These are phyloP conservation scores for Lactarius trivialis DNA, from an alignment of 768 basidiomycete genomes.

Conservation along the genomic window DNA sequence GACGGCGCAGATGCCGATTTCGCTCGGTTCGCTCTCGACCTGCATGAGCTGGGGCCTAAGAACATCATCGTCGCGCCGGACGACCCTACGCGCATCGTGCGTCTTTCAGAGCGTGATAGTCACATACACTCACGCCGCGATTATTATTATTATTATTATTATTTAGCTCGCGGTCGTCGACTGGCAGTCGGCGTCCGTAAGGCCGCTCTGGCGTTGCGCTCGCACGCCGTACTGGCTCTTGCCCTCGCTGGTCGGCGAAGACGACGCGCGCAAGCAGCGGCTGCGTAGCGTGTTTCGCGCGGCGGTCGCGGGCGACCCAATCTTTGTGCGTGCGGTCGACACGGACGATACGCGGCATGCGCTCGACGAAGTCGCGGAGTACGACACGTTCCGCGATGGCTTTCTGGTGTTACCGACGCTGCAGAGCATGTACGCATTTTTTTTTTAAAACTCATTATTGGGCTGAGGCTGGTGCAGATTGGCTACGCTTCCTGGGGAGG, in stretches of 20 bases:
- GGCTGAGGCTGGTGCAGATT: conserved; percentile 21
- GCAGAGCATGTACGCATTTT: conserved; percentile 30
- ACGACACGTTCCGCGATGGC: conserved; percentile 32
- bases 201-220: conserved; percentile 32
- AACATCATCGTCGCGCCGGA: conserved; percentile 29
- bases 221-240: conserved; percentile 31
- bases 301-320: conserved; percentile 24
- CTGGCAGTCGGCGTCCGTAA: conserved; percentile 28
- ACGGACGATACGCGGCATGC: conserved; percentile 29
- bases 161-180: conserved; percentile 27
- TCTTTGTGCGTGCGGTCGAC: conserved; percentile 28
- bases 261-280: conserved; percentile 20
- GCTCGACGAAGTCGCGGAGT: conserved; percentile 31
- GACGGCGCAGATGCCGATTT: conserved; percentile 31
- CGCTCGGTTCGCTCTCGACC: conserved; percentile 30
- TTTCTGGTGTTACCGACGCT: conserved; percentile 32
- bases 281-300: conserved; percentile 26
- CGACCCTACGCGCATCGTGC: conserved; percentile 28
- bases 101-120: background rate
- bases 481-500: conserved; percentile 32
- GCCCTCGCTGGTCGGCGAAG: conserved; percentile 24
- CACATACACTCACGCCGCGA: background rate
- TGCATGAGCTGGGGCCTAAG: conserved; percentile 28
- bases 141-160: no score
- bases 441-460: no score